Base-by-base conservation (phyloP, 768 basidiomycete genomes). In the Pisolithus albus region DNA sequence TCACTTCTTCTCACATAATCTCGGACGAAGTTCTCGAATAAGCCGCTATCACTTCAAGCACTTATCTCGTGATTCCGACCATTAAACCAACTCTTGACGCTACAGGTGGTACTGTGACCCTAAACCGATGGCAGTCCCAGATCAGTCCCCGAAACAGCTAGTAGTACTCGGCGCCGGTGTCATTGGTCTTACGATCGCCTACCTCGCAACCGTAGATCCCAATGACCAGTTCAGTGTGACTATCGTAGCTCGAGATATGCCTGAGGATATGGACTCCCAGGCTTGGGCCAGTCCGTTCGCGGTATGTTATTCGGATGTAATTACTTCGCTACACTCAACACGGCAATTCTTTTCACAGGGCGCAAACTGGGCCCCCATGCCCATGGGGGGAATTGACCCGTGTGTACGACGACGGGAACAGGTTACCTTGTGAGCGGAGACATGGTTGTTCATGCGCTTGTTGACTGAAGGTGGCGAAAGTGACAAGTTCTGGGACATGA, bases 241-340 rank as follows among this genome's bases (percentile, higher is more conserved):
- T 0, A 54, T 71, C 40, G 56, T 72, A 4, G 71, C 71, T 44
- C 60, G 70, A 49, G 71, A 72, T 50, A 70, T 72, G 64, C 68
- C 69, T 2, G 56, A 65, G 42, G 63, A 67, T 41, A 63, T 60
- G 57, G 65, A 65, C 42, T 77, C 75, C 4, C 73, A 75, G 47
- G 73, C 67, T 4, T 78, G 73, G 64, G 68, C 76, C 8, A 77
- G 73, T 49, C 78, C 78, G n/a, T 78, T 77, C 63, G 76, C 78
- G 52, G 75, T 76, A 51, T 48, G 72, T 28, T 15, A 38, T 18
- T 49, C 37, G 15, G 11, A 15, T 49, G 16, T n/a, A 19, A 24
- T 43, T 18, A 9, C 2, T 42, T 41, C 18, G 56, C 30, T 21
- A 6, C 18, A 39, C 47, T 37, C 18, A 54, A 19, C 26, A 34